These are phyloP conservation scores for Debaryomyces singareniensis DNA, from an alignment of 1,139 yeast genomes.

Conservation along the genomic window DNA sequence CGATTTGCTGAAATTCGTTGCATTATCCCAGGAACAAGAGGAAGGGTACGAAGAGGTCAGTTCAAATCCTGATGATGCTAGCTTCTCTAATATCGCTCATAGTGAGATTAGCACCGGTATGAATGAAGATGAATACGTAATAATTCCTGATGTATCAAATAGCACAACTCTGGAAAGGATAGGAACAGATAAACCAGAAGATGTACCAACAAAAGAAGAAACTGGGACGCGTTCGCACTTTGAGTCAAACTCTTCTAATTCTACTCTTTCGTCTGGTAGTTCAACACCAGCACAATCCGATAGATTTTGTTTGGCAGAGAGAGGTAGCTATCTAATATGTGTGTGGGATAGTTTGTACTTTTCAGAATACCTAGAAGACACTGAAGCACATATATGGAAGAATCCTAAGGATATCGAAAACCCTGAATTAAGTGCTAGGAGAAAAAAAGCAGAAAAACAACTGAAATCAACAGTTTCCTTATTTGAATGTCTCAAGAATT, in stretches of 20 bases:
- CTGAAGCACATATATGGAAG: slow-evolving; percentile 48
- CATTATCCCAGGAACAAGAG: slow-evolving; percentile 24
- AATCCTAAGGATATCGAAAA: slow-evolving; percentile 45
- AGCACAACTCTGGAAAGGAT: no score
- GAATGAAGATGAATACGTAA: slow-evolving; percentile 14
- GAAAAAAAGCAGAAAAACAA: slow-evolving; percentile 28
- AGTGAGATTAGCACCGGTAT: slow-evolving; percentile 5
- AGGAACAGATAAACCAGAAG: no score
- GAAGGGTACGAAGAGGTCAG: slow-evolving; percentile 25
- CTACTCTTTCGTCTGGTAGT: no score
- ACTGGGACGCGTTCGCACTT: no score
- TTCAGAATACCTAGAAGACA: slow-evolving; percentile 44
- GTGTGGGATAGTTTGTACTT: slow-evolving; percentile 57
- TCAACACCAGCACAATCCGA: no score
- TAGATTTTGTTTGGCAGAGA: no score
- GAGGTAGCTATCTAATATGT: slow-evolving; percentile 48
- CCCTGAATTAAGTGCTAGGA: slow-evolving; percentile 45
- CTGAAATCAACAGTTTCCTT: slow-evolving; percentile 53
- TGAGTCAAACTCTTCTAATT: no score
- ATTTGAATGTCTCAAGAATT: slow-evolving; percentile 67
- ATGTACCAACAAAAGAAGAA: no score
- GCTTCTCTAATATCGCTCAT: slow-evolving; percentile 9
- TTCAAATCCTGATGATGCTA: slow-evolving; percentile 20
- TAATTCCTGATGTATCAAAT: no score
- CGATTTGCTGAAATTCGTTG: slow-evolving; percentile 18